Evolutionary conservation across 768 basidiomycete species (phyloP), one percentile per base, ranked within the genome.

Genomic region (Termitomyces sp.): DNA sequence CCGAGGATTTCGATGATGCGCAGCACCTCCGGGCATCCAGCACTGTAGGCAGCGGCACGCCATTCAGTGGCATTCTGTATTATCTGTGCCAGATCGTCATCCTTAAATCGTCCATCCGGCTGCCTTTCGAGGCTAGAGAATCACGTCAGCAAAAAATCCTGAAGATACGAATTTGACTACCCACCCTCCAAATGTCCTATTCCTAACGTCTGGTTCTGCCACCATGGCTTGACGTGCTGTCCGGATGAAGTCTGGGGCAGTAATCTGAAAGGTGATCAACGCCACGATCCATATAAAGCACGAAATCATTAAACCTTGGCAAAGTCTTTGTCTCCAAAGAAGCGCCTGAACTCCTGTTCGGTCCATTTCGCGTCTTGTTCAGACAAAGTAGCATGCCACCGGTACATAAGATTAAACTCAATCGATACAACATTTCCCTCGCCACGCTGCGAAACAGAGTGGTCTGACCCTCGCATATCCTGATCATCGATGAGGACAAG

Each of bases 381-480:
- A 7, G 82, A 83, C 1, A 87, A 66, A 1, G 84, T 77, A 20
- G 88, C 74, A 63, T 90, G 88, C 88, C 88, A 90, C 52, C 80
- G 56, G 69, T 82, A 82, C 22, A 82, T 69, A 3, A 82, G 71
- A 61, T 82, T 91, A 75, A 92, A 92, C 70, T 92, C 91, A 35
- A 90, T 67, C 0, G 90, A 89, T 58, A 84, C 82, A 38, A 82
- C 84, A 64, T 92, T 92, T 51, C 91, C 91, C 66, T 85, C 73
- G 38, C 90, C 91, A 10, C 83, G 79, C 38, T 83, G 80, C 14
- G 79, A 72, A 56, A 88, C 68, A 0, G 73, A 72, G 61, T 89
- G 87, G 58, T 75, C 65, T 0, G 65, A 10, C 28, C 79, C 78
- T 47, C 88, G 79, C 58, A 79, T 79, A 10, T 72, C 58, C 86